Conservation (phyloP, 2,329 filamentous ascomycete genomes). For the Metarhizium brunneum region DNA sequence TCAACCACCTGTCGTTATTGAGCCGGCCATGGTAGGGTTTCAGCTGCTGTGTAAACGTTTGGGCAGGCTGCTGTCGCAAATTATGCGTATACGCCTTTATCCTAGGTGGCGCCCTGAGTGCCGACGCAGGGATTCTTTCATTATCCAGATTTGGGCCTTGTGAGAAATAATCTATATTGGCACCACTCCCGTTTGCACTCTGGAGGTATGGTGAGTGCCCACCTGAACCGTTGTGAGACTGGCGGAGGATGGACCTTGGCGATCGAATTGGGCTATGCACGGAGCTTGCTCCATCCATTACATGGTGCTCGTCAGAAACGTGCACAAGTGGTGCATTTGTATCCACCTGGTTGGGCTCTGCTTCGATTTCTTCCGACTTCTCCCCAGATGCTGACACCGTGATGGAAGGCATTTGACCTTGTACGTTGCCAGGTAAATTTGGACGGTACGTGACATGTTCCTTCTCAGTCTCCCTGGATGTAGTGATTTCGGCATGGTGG, state of each 20-base stretch:
- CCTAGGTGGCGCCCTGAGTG: slow-evolving; percentile 22
- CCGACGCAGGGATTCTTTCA: slow-evolving; percentile 31
- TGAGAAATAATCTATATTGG: slow-evolving; percentile 15
- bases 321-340: slow-evolving; percentile 6
- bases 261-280: slow-evolving; percentile 2
- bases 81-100: slow-evolving; percentile 57
- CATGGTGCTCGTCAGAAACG: slow-evolving; percentile 1
- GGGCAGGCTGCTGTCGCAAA: slow-evolving; percentile 56
- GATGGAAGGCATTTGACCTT: background rate
- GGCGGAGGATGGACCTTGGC: background rate
- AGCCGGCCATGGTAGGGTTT: slow-evolving; percentile 72
- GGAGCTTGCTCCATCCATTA: slow-evolving; percentile 1
- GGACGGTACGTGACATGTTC: background rate
- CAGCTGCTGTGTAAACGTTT: slow-evolving; percentile 66
- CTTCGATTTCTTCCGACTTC: background rate
- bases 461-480: slow-evolving; percentile 9
- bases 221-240: background rate
- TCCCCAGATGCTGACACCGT: background rate
- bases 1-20: slow-evolving; percentile 68
- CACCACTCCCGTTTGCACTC: slow-evolving; percentile 10
- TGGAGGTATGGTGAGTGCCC: slow-evolving; percentile 4
- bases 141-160: slow-evolving; percentile 27
- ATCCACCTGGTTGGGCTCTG: background rate
- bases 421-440: background rate
- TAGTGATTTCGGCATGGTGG: slow-evolving; percentile 49